Evolutionary conservation across 1,284 basidiomycete genomes (phyloP), one percentile per base, ranked within the genome.

Genomic region (Ceratobasidium sp.): DNA sequence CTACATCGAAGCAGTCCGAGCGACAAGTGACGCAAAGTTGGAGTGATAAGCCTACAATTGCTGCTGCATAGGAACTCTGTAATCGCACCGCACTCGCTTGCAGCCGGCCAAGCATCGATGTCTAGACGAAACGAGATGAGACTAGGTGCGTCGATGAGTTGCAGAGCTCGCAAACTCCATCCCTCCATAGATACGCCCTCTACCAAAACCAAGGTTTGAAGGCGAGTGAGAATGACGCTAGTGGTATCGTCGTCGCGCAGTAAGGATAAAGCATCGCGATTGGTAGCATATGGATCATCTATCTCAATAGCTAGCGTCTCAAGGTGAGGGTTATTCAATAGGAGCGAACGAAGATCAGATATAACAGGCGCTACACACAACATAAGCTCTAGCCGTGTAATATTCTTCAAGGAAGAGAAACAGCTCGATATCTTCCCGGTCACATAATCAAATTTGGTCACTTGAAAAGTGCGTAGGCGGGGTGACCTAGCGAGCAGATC

Each of bases 1-100:
- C 44, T 42, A n/a, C 62, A 64, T 40, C 62, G 62, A 26, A 64
- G 44, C 44, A 44, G 40, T 2, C 62, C 62, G 38, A 64, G 40
- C 20, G 62, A 64, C 40, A 64, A 42, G 26, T 26, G 20, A 44
- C 62, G 62, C 10, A 64, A 42, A 20, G 20, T 46, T 42, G 62
- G 40, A 23, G 40, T 10, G 38, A 26, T 44, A 5, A 64, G 23
- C 23, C 9, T 44, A 46, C 42, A 46, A 13, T 64, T 20, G 15
- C 3, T n/a, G 15, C 15, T 23, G 44, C 40, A 42, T 3, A 64
- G 62, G 42, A 64, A n/a, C 38, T 26, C 7, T 42, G 44, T 46
- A 26, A 23, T 17, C n/a, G 42, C 40, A 3, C 4, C 23, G 20
- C 62, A 44, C 10, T 46, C 59, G 3, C 20, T 5, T 64, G 12